These are phyloP conservation scores for Aspergillus thermomutatus DNA, from an alignment of 2,329 filamentous ascomycete genomes.

Conservation along the genomic window DNA sequence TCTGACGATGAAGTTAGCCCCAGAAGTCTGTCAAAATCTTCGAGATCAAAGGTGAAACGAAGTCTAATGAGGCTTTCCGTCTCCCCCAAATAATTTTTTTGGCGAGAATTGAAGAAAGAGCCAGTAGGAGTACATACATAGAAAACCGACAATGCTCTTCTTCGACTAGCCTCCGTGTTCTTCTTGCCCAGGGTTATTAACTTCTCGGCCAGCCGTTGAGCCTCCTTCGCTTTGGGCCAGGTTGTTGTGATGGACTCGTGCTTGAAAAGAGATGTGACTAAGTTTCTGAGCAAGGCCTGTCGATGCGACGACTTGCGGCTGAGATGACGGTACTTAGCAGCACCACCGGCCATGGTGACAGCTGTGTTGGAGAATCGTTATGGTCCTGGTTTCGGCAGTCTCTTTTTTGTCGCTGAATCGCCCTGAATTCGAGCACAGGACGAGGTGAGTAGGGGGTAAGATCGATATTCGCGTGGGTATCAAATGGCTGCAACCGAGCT, in stretches of 20 bases:
- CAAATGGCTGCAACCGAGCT: neutral
- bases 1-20: conserved; percentile 21
- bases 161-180: conserved; percentile 77
- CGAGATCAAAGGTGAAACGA: neutral
- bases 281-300: conserved; percentile 87
- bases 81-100: neutral
- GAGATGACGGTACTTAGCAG: conserved; percentile 84
- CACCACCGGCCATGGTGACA: conserved; percentile 73
- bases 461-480: neutral
- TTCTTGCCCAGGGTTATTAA: conserved; percentile 90
- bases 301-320: conserved; percentile 82
- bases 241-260: conserved; percentile 93
- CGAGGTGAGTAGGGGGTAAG: neutral
- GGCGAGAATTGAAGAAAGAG: neutral
- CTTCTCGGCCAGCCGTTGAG: conserved; percentile 89
- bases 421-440: neutral
- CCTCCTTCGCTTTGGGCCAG: conserved; percentile 95
- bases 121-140: conserved; percentile 61
- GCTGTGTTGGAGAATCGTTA: neutral
- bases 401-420: neutral
- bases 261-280: conserved; percentile 90
- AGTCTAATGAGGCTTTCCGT: neutral
- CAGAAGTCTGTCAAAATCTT: neutral
- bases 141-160: conserved; percentile 74
- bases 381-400: neutral